Percentiles rank a stretch among this genome's conserved stretches.
These are phyloP conservation scores for Blastobotrys attinorum DNA, from an alignment of 805 yeast genomes.

Conservation along the genomic window DNA sequence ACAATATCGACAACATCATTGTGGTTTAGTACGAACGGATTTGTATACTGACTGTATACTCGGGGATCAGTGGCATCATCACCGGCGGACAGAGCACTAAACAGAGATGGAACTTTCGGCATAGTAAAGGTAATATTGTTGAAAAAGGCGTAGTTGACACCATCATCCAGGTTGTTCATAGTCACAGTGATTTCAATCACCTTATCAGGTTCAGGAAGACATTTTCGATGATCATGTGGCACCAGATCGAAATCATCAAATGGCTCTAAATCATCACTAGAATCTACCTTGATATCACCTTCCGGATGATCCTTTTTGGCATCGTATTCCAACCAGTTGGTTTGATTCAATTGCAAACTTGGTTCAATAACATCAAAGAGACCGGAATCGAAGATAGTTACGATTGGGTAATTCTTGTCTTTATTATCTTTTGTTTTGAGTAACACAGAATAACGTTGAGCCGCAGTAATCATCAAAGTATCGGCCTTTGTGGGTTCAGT, in stretches of 20 bases:
- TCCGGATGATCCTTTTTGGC: conserved; percentile 37
- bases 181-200: conserved; percentile 60
- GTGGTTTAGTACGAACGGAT: conserved; percentile 61
- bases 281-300: conserved; percentile 28
- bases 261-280: conserved; percentile 40
- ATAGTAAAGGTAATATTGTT: conserved; percentile 70
- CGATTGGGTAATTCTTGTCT: conserved; percentile 65
- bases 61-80: conserved; percentile 42
- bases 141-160: conserved; percentile 94
- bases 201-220: conserved; percentile 57
- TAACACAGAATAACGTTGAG: conserved; percentile 84
- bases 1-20: conserved; percentile 70
- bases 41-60: conserved; percentile 79
- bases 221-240: conserved; percentile 51
- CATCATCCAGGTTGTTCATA: conserved; percentile 81
- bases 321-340: conserved; percentile 63
- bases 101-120: conserved; percentile 82
- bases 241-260: conserved; percentile 73
- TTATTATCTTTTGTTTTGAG: conserved; percentile 61
- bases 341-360: conserved; percentile 60
- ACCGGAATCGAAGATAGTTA: conserved; percentile 69
- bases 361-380: conserved; percentile 74
- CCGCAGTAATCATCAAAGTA: conserved; percentile 73
- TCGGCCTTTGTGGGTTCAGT: conserved; percentile 68
- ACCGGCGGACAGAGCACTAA: conserved; percentile 67